Conservation (phyloP, 345 rosid genomes). For the Hibiscus syriacus region DNA sequence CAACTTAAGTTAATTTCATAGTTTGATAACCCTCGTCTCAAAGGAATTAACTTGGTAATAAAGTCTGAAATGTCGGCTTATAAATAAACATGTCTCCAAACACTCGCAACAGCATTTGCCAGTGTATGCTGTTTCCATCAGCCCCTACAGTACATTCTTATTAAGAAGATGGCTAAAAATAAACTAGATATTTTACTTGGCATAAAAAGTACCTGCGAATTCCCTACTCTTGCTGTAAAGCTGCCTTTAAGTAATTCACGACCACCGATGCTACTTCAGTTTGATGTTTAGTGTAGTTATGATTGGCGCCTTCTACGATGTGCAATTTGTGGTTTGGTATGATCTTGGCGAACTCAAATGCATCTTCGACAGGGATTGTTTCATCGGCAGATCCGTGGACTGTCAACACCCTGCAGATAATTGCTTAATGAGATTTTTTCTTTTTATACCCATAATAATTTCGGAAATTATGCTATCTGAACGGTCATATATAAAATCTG, state of each 20-base stretch:
- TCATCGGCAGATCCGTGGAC: conserved; percentile 68
- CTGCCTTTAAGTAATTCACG: conserved; percentile 36
- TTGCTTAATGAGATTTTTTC: background rate
- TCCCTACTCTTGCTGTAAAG: conserved; percentile 17
- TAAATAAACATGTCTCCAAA: background rate
- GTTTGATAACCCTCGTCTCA: background rate
- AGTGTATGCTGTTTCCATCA: background rate
- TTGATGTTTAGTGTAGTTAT: conserved; percentile 53
- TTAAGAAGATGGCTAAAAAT: background rate
- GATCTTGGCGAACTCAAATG: conserved; percentile 56
- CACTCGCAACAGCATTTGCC: background rate
- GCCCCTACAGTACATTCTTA: background rate
- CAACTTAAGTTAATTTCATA: background rate
- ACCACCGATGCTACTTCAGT: conserved; percentile 38
- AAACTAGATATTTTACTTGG: background rate
- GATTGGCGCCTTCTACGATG: conserved; percentile 60
- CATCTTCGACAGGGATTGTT: conserved; percentile 55
- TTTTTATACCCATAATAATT: background rate
- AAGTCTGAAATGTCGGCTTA: background rate
- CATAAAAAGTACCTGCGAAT: background rate
- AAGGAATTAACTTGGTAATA: background rate
- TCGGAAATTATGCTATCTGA: background rate
- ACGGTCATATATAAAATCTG: background rate
- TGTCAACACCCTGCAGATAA: conserved; percentile 49
- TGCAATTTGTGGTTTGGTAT: conserved; percentile 59